Base-by-base conservation (phyloP, 768 basidiomycete species). In the Tephrocybe sp. region DNA sequence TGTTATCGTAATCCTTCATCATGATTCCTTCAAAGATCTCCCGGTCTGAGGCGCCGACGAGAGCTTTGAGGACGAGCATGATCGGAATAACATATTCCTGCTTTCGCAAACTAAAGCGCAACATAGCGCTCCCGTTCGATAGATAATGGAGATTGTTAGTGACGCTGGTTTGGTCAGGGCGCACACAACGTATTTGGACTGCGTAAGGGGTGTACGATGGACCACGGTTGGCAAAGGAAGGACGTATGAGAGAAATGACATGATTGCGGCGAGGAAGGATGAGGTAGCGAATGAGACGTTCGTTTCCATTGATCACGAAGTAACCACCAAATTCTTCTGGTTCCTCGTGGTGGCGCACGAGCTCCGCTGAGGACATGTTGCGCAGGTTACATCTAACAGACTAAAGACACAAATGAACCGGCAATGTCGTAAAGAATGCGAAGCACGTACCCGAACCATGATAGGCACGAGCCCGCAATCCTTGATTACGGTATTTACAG, bases 101-200 rank as follows among this genome's bases (percentile, higher is more conserved):
- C 69, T 98, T 99, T 45, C 95, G 75, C 91, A 91, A 97, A 63
- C 83, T 90, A 70, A 99, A 98, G 16, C 97, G 85, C 15, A 98
- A 69, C 78, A 94, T 98, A n/a, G 94, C 91, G 57, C 84, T 94
- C 38, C 97, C 97, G 56, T 94, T 95, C 15, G 91, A 86, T 36
- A 98, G 84, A 67, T 98, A 99, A 65, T 99, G 97, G n/a, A 99
- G 80, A 16, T 88, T 91, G 69, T 98, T 98, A 38, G 97, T 99
- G 42, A 84, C 80, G 52, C 88, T 87, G 13, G 92, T 90, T 68
- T 98, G 92, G 69, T 99, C 97, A 0, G 83, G 82, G 19, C 97
- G 84, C 12, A 93, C 93, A 62, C 93, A 94, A 33, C 97, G 92
- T 45, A 98, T 95, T 68, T 94, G 91, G 19, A 95, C 92, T 45